Base-by-base conservation (phyloP, 1,139 yeast species). In the Tardiomyces depauwii region DNA sequence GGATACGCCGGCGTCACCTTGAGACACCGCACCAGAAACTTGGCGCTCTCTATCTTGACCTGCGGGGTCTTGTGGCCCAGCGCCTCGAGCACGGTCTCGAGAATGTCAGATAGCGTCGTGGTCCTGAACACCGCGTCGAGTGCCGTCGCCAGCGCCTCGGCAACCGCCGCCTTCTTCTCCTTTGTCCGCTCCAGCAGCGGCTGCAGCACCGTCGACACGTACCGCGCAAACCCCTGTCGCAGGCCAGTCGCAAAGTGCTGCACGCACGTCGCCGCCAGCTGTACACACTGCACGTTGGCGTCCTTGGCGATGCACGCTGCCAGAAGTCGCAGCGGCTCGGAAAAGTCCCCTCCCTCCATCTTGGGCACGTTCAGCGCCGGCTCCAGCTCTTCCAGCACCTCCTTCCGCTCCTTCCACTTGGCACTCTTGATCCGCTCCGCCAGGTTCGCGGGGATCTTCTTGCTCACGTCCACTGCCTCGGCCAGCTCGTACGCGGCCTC, bases 321-420 rank as follows among this genome's bases (percentile, higher is more conserved):
- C 54, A 87, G 71, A 1, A 73, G 62, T 49, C 80, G 68, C 18
- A 82, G 66, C 13, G 89, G 62, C 2, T 75, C 80, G 4, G 74
- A 56, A 60, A 82, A 88, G 59, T 89, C 95, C n/a, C 77, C 80
- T 48, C 78, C 76, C 21, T 73, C 67, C 45, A 78, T 62, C 50
- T 72, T 75, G 40, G 78, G 66, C 2, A 68, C 72, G 43, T 67
- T 65, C 42, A 87, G 68, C 11, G 71, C 66, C 5, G 71, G 71
- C 27, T 70, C 66, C 1, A 82, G 75, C 53, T 81, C 88, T 46
- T 87, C 94, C 50, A 93, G 69, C 0, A 76, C 88, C 53, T 85
- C 96, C 49, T 85, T 88, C 53, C 98, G 74, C 47, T 88, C 97
- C 60, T 89, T 88, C 98, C 98, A 91, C 55, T 82, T 80, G 0